Conservation (phyloP, 495 filamentous ascomycete species). For the Trichoderma erinaceum region DNA sequence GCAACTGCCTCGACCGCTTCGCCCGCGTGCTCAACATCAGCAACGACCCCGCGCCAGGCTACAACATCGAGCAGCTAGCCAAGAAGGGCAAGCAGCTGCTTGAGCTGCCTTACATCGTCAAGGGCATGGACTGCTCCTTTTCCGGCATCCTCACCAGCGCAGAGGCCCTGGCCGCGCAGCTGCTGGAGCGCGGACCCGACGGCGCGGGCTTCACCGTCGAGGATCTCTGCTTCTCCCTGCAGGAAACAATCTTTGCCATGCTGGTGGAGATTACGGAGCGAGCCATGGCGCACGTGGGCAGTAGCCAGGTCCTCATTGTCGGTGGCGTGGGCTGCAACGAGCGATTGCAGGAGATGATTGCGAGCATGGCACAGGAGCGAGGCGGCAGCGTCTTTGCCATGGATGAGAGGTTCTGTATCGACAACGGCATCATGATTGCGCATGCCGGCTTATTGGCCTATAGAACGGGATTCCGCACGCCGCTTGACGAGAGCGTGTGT, state of each 20-base stretch:
- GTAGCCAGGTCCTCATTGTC: constrained; percentile 84
- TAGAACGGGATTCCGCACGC: constrained; percentile 67
- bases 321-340: constrained; percentile 99
- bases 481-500: constrained; percentile 74
- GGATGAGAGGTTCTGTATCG: constrained; percentile 95
- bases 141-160: constrained; percentile 80
- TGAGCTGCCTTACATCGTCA: constrained; percentile 91
- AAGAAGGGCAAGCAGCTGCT: constrained; percentile 65
- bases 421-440: constrained; percentile 99
- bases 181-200: constrained; percentile 40
- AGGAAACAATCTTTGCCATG: constrained; percentile 95
- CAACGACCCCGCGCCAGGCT: constrained; percentile 94
- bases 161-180: constrained; percentile 66
- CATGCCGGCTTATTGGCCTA: constrained; percentile 88
- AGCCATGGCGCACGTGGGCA: constrained; percentile 95
- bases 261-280: constrained; percentile 97
- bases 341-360: constrained; percentile 97
- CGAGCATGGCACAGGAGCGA: constrained; percentile 82
- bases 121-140: constrained; percentile 97
- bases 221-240: constrained; percentile 88
- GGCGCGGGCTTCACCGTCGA: constrained; percentile 60
- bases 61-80: constrained; percentile 96
- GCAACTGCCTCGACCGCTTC: constrained; percentile 95
- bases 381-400: constrained; percentile 90
- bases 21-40: constrained; percentile 82